Evolutionary conservation across 2,329 filamentous ascomycete species (phyloP).

Genomic region (Phaeosphaeriaceae sp.): DNA sequence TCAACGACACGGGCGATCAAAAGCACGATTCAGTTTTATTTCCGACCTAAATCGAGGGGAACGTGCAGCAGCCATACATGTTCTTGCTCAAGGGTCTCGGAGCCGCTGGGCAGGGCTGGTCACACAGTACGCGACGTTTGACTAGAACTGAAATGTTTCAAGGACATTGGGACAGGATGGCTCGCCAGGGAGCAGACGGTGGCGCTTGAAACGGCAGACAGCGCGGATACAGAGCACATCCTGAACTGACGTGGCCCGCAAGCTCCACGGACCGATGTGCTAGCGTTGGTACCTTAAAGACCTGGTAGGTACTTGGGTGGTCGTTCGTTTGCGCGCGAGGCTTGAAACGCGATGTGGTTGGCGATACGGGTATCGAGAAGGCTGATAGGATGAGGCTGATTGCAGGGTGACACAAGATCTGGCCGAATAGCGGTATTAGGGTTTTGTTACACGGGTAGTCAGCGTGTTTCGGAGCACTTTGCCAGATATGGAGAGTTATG

Average conservation of each 20-base stretch:
- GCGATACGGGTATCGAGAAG: slow-evolving; percentile 4
- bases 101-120: slow-evolving; percentile 22
- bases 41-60: slow-evolving; percentile 27
- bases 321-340: slow-evolving; percentile 17
- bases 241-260: slow-evolving; percentile 16
- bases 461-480: background rate
- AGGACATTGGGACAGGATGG: slow-evolving; percentile 34
- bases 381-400: slow-evolving; percentile 11
- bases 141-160: slow-evolving; percentile 36
- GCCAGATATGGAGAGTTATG: background rate
- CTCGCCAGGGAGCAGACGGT: slow-evolving; percentile 18
- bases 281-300: slow-evolving; percentile 8
- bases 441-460: background rate
- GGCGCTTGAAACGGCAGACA: slow-evolving; percentile 34
- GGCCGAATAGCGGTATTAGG: background rate
- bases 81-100: slow-evolving; percentile 9
- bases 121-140: slow-evolving; percentile 20
- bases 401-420: slow-evolving; percentile 2
- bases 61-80: slow-evolving; percentile 25
- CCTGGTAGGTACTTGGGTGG: slow-evolving; percentile 3
- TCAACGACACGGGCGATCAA: slow-evolving; percentile 21
- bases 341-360: slow-evolving; percentile 26
- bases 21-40: slow-evolving; percentile 18
- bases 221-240: slow-evolving; percentile 10
- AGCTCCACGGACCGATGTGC: slow-evolving; percentile 10